Evolutionary conservation across 2,329 filamentous ascomycete genomes (phyloP).

Genomic region (Nothophaeocryptopus gaeumannii): DNA sequence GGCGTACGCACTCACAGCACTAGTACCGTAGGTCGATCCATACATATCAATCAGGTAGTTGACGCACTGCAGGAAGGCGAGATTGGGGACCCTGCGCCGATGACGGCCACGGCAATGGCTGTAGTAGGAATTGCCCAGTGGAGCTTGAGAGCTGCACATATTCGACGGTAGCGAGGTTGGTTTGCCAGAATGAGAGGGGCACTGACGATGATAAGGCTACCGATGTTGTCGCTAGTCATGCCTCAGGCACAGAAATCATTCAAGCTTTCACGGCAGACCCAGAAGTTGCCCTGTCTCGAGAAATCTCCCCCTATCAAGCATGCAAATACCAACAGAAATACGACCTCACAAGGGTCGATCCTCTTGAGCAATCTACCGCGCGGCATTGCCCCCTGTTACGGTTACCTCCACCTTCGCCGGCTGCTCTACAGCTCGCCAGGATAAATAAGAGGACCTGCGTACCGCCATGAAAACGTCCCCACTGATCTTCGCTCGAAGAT

Average conservation of each 20-base stretch:
- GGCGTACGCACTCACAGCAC: conserved; percentile 49
- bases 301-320: too few relatives aligned
- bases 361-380: too few relatives aligned
- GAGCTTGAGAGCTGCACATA: conserved; percentile 32
- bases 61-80: conserved; percentile 47
- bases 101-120: conserved; percentile 40
- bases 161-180: conserved; percentile 45
- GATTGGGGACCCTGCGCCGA: conserved; percentile 46
- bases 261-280: too few relatives aligned
- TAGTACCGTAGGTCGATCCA: conserved; percentile 40
- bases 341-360: too few relatives aligned
- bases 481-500: conserved; percentile 1
- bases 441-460: too few relatives aligned
- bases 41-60: conserved; percentile 42
- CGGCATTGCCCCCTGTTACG: too few relatives aligned
- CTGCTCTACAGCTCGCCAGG: too few relatives aligned
- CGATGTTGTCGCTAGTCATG: too few relatives aligned
- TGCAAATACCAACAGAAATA: too few relatives aligned
- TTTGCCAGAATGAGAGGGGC: conserved; percentile 42
- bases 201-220: conserved; percentile 32
- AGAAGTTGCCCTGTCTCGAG: too few relatives aligned
- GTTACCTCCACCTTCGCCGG: too few relatives aligned
- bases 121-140: conserved; percentile 44
- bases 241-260: too few relatives aligned
- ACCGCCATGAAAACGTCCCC: conserved; percentile 1